Conservation (phyloP, 2,329 filamentous ascomycete species). For the Trichocomaceae sp. region DNA sequence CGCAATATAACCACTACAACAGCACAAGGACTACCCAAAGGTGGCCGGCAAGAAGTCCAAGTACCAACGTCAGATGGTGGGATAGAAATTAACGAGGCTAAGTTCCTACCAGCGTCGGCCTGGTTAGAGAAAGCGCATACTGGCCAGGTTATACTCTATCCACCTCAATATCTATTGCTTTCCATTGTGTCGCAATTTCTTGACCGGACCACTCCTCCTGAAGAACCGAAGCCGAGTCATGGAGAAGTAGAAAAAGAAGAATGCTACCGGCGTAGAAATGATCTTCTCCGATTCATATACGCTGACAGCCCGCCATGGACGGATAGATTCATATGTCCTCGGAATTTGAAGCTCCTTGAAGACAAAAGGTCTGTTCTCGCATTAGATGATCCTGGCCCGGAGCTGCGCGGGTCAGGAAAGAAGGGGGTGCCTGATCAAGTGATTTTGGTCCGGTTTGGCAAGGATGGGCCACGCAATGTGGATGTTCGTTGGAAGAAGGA, state of each 20-base stretch:
- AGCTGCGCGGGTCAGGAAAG: constrained; percentile 45
- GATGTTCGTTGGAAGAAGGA: constrained; percentile 47
- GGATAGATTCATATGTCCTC: constrained; percentile 43
- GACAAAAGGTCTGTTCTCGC: constrained; percentile 49
- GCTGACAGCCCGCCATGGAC: constrained; percentile 41
- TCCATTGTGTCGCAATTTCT: constrained; percentile 47
- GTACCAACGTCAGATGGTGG: constrained; percentile 66
- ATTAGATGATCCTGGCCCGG: constrained; percentile 50
- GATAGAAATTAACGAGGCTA: constrained; percentile 65
- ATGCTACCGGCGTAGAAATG: constrained; percentile 34
- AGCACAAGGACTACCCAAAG: constrained; percentile 29
- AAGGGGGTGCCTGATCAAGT: constrained; percentile 50
- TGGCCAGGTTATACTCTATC: constrained; percentile 75
- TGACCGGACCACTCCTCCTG: constrained; percentile 21
- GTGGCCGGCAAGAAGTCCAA: constrained; percentile 54
- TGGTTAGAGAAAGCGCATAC: constrained; percentile 62
- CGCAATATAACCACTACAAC: constrained; percentile 3
- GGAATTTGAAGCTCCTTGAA: constrained; percentile 29
- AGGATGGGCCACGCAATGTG: constrained; percentile 51
- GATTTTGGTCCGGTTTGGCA: constrained; percentile 51
- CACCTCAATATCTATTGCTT: constrained; percentile 68
- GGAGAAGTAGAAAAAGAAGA: constrained; percentile 18
- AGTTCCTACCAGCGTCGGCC: constrained; percentile 61
- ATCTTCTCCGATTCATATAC: constrained; percentile 45
- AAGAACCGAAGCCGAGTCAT: constrained; percentile 16